Percentiles rank a stretch among this genome's conserved stretches.
Conservation (phyloP, 257 asterid species). For the Solanum raphanifolium region DNA sequence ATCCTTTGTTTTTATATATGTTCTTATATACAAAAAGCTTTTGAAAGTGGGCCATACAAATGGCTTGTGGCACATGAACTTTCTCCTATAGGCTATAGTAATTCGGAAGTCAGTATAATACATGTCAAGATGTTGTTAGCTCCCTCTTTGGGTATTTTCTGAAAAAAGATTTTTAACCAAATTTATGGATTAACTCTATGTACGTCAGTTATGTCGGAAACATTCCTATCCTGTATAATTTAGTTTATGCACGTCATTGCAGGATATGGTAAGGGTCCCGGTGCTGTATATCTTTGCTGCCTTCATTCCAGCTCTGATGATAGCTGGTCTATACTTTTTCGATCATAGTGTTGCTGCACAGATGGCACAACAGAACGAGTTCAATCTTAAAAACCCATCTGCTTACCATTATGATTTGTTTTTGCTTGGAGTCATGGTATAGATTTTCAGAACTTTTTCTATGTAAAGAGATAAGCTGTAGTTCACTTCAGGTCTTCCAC, state of each 20-base stretch:
- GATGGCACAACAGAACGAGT: conserved; percentile 82
- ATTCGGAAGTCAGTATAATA: not conserved
- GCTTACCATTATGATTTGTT: conserved; percentile 80
- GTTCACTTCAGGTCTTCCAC: not conserved
- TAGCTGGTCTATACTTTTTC: conserved; percentile 79
- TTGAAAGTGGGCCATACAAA: not conserved
- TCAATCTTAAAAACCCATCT: conserved; percentile 78
- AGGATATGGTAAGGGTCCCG: conserved; percentile 83
- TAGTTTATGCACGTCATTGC: conserved; percentile 12
- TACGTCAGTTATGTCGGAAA: not conserved
- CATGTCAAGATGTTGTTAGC: not conserved
- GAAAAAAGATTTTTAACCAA: not conserved
- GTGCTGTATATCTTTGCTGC: conserved; percentile 62
- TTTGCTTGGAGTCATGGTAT: conserved; percentile 74
- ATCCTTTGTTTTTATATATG: not conserved
- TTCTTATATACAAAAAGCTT: not conserved
- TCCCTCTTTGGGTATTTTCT: not conserved
- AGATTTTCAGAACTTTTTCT: not conserved
- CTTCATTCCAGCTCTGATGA: conserved; percentile 75
- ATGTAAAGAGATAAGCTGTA: not conserved
- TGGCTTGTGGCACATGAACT: not conserved
- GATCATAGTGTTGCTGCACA: conserved; percentile 94
- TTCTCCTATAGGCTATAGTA: not conserved
- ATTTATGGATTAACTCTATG: not conserved
- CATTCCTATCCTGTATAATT: not conserved